A percentile compares a stretch with the other conserved stretches of the same genome.
These are phyloP conservation scores for Tylopilus sp. DNA, from an alignment of 768 basidiomycete species.

Conservation along the genomic window DNA sequence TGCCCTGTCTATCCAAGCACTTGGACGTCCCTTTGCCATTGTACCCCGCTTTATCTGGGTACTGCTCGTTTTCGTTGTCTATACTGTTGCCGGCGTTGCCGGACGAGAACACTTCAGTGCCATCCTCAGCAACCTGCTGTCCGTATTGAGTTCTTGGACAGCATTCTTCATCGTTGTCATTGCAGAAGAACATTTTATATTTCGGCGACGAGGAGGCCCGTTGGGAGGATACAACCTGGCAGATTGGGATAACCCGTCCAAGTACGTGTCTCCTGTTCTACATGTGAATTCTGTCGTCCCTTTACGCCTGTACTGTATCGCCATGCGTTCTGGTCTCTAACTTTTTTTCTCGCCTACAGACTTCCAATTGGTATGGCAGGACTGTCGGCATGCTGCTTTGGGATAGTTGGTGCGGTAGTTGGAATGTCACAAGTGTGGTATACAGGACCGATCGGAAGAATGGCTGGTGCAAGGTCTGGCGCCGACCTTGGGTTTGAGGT, in stretches of 20 bases:
- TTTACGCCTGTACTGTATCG: not conserved
- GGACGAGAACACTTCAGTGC: constrained; percentile 44
- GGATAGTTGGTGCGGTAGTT: constrained; percentile 46
- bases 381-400: constrained; percentile 43
- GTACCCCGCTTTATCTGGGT: constrained; percentile 48
- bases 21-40: constrained; percentile 41
- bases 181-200: constrained; percentile 46
- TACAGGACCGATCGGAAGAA: constrained; percentile 44
- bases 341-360: constrained; percentile 14
- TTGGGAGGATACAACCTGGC: constrained; percentile 51
- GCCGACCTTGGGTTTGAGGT: constrained; percentile 58
- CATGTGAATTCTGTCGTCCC: no score
- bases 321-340: not conserved
- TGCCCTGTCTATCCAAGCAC: constrained; percentile 44
- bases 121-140: constrained; percentile 42
- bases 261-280: constrained; percentile 21
- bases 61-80: constrained; percentile 36
- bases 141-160: constrained; percentile 44
- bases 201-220: constrained; percentile 36
- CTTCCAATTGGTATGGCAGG: constrained; percentile 50
- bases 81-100: constrained; percentile 39
- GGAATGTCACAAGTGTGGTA: constrained; percentile 56
- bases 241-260: constrained; percentile 43
- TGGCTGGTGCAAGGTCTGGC: constrained; percentile 40
- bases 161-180: constrained; percentile 47